Conservation (phyloP, 2,329 filamentous ascomycete species). For the Mariannaea elegans region DNA sequence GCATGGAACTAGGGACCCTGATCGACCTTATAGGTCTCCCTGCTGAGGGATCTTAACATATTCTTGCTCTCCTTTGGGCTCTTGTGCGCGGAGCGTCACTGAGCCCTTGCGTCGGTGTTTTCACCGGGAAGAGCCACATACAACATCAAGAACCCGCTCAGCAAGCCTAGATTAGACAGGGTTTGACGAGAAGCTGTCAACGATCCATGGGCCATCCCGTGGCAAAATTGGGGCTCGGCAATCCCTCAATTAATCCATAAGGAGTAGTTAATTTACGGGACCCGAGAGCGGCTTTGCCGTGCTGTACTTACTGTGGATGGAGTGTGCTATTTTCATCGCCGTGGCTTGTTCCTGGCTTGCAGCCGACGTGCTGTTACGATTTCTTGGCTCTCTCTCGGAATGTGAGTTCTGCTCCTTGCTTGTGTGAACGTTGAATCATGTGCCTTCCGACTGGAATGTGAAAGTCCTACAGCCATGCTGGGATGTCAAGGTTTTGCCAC, state of each 20-base stretch:
- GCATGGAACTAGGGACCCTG: background rate
- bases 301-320: no score
- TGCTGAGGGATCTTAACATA: background rate
- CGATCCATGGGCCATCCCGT: constrained; percentile 10
- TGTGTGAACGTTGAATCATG: background rate
- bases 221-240: constrained; percentile 7
- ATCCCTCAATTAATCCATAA: no score
- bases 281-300: no score
- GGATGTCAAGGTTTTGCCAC: background rate
- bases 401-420: background rate
- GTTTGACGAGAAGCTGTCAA: no score
- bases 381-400: background rate
- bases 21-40: background rate
- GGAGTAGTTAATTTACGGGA: constrained; percentile 11
- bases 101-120: background rate
- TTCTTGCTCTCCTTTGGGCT: no score
- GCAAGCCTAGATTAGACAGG: no score
- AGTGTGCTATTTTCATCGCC: background rate
- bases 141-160: background rate
- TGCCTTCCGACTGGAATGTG: background rate
- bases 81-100: background rate
- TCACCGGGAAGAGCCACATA: background rate
- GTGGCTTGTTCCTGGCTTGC: background rate
- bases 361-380: no score
- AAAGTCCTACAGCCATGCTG: no score